Evolutionary conservation across 1,284 basidiomycete species (phyloP).

Genomic region (Ustilago bromivora): DNA sequence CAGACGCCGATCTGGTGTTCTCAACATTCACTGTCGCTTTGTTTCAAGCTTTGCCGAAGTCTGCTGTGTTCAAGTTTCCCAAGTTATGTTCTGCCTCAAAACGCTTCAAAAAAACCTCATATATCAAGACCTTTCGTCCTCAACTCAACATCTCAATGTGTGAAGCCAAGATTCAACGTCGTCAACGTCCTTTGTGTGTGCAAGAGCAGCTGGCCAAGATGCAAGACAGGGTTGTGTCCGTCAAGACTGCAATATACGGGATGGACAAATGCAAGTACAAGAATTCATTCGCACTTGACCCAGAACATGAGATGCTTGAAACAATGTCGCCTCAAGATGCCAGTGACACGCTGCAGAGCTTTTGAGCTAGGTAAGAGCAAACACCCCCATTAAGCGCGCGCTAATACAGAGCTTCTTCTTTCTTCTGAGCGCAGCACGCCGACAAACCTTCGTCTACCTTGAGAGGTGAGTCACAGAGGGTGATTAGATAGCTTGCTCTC

Average conservation of each 20-base stretch:
- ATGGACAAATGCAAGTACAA: no score
- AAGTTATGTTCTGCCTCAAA: slow-evolving; percentile 5
- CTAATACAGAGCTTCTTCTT: no score
- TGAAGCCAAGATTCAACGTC: neutral
- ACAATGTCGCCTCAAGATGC: no score
- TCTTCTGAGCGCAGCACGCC: no score
- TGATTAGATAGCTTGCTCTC: no score
- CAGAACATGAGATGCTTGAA: no score
- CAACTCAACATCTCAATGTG: neutral
- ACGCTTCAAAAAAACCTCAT: no score
- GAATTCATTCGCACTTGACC: neutral
- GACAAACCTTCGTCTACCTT: no score
- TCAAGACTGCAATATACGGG: neutral
- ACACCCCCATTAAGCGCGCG: no score
- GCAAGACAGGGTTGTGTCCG: neutral
- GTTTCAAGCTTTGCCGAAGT: slow-evolving; percentile 1
- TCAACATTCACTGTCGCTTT: neutral
- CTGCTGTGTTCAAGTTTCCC: slow-evolving; percentile 2
- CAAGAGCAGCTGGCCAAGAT: no score
- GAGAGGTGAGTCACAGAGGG: no score
- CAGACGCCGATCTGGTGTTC: neutral
- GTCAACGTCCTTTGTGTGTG: neutral
- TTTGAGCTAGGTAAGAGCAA: neutral
- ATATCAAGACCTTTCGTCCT: neutral
- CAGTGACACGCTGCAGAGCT: no score